Percentiles rank a stretch among this genome's conserved stretches.
Conservation (phyloP, 768 basidiomycete species). For the Cubamyces sp. region DNA sequence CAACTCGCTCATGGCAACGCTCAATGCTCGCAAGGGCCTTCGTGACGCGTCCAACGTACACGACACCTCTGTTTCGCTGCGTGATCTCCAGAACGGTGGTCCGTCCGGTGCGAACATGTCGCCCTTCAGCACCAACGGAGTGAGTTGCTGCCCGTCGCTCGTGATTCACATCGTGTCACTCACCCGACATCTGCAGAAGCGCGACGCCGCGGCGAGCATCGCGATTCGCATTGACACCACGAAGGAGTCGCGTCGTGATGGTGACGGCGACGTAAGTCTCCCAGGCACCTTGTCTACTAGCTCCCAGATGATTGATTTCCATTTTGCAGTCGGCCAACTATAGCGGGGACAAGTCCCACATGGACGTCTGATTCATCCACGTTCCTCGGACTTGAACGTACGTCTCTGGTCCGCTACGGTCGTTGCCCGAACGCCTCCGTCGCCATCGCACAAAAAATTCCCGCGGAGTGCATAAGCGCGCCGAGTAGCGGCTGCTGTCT, state of each 20-base stretch:
- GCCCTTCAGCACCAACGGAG: not conserved
- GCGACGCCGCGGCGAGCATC: not conserved
- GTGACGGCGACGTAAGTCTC: not conserved
- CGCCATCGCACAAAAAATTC: no score
- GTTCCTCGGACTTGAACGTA: no score
- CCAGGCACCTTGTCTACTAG: not conserved
- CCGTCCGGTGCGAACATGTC: not conserved
- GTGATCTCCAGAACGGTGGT: not conserved
- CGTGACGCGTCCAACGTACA: not conserved
- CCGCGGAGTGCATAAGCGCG: no score
- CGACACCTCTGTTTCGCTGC: conserved; percentile 3
- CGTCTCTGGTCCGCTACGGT: no score
- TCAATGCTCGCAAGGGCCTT: conserved; percentile 11
- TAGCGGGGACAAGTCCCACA: not conserved
- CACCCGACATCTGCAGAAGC: not conserved
- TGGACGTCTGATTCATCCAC: not conserved
- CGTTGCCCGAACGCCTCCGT: no score
- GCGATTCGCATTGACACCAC: conserved; percentile 8
- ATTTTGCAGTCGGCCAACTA: not conserved
- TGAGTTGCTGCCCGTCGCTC: not conserved
- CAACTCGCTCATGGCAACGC: conserved; percentile 16
- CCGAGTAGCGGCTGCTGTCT: no score
- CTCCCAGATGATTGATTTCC: not conserved
- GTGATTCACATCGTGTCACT: not conserved
- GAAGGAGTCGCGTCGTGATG: conserved; percentile 5